Conservation (phyloP, 2,329 filamentous ascomycete genomes). For the Rugonectria rugulosa region DNA sequence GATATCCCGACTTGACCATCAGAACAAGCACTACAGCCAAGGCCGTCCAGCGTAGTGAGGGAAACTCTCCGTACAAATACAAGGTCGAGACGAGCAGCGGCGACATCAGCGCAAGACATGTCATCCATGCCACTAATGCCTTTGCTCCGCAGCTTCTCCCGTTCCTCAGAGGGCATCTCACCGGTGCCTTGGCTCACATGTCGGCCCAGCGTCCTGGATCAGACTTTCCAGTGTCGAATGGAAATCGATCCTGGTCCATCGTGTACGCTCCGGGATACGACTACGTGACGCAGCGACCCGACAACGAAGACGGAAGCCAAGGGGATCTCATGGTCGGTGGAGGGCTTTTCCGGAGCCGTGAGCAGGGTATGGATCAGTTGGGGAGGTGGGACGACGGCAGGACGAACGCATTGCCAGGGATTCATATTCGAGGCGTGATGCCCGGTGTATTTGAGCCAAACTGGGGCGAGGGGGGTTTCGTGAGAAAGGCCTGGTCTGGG, state of each 20-base stretch:
- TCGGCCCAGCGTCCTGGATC: slow-evolving; percentile 54
- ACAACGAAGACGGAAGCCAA: slow-evolving; percentile 33
- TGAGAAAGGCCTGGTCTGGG: slow-evolving; percentile 58
- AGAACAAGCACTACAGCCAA: slow-evolving; percentile 49
- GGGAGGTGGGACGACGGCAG: slow-evolving; percentile 56
- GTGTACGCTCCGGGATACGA: slow-evolving; percentile 57
- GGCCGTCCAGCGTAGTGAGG: slow-evolving; percentile 30
- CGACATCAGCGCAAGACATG: slow-evolving; percentile 52
- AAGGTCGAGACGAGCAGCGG: slow-evolving; percentile 55
- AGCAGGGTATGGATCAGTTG: slow-evolving; percentile 53
- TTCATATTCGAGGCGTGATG: slow-evolving; percentile 52
- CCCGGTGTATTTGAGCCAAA: slow-evolving; percentile 50
- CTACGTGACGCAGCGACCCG: slow-evolving; percentile 58
- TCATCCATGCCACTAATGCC: slow-evolving; percentile 67
- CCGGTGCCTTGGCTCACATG: slow-evolving; percentile 57
- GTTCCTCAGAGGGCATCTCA: slow-evolving; percentile 53
- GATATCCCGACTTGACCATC: slow-evolving; percentile 46
- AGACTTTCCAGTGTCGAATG: slow-evolving; percentile 40
- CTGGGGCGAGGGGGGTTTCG: slow-evolving; percentile 43
- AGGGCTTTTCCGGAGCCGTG: slow-evolving; percentile 53
- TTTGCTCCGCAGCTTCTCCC: slow-evolving; percentile 61
- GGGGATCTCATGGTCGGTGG: slow-evolving; percentile 64
- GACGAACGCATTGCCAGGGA: slow-evolving; percentile 48
- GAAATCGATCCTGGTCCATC: slow-evolving; percentile 58
- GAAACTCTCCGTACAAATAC: slow-evolving; percentile 43